phyloP scores from a whole-genome alignment of 2,329 filamentous ascomycete species.

The Curvularia verruculosa region DNA sequence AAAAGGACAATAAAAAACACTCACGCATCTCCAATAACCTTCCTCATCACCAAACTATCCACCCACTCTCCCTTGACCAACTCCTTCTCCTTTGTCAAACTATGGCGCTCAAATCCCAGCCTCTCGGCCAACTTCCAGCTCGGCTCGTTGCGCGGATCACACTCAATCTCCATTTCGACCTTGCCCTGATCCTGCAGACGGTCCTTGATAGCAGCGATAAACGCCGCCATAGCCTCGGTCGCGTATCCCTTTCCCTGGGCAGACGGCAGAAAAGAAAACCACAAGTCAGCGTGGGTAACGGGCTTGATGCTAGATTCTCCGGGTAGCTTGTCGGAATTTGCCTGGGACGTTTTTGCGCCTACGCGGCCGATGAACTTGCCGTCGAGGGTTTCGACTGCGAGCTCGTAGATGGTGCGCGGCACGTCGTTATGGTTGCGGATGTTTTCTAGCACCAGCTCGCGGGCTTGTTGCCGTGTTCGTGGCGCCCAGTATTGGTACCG shows the following conservation, averaged over 20 bases:
- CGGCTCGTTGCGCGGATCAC: slow-evolving; percentile 42
- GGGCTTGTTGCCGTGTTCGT: slow-evolving; percentile 29
- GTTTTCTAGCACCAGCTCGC: slow-evolving; percentile 25
- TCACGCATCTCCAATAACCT: slow-evolving; percentile 23
- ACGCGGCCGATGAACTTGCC: slow-evolving; percentile 39
- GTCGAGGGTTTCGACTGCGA: slow-evolving; percentile 32
- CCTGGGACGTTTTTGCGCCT: slow-evolving; percentile 27
- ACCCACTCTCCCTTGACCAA: slow-evolving; percentile 46
- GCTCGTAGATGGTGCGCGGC: slow-evolving; percentile 33
- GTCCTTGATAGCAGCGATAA: slow-evolving; percentile 28
- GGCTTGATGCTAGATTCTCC: slow-evolving; percentile 8
- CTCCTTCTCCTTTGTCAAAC: slow-evolving; percentile 33
- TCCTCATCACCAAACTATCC: slow-evolving; percentile 36
- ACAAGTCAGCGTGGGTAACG: slow-evolving; percentile 30
- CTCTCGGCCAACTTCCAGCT: slow-evolving; percentile 41
- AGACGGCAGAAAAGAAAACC: slow-evolving; percentile 39
- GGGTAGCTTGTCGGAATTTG: slow-evolving; percentile 13
- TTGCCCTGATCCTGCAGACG: slow-evolving; percentile 12
- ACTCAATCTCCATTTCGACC: slow-evolving; percentile 43
- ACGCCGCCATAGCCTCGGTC: slow-evolving; percentile 40
- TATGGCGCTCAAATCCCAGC: slow-evolving; percentile 37
- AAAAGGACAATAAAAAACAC: neutral
- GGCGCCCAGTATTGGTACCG: slow-evolving; percentile 38
- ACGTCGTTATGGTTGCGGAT: slow-evolving; percentile 22
- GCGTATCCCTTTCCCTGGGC: slow-evolving; percentile 37